Base-by-base conservation (phyloP, 192 early-diverging fungal genomes). In the Backusella parvicylindrica region DNA sequence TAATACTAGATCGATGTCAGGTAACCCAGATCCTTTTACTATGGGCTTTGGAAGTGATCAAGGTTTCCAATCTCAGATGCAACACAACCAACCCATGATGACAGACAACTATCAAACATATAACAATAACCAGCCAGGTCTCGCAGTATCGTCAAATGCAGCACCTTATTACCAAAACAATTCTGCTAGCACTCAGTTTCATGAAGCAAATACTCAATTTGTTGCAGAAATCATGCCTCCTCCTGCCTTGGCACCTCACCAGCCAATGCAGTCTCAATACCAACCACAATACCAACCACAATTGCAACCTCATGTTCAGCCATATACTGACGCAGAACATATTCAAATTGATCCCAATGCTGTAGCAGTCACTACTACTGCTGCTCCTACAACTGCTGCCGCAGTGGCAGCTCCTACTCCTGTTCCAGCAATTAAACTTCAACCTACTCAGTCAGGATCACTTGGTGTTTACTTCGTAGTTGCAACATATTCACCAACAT, bases 391-490 rank as follows among this genome's bases (percentile, higher is more conserved):
- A 21, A 50, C 41, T 38, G 47, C 68, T 21, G 75, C 21, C 15
- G 26, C 28, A 38, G 6, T 23, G 47, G 21, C 75, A 30, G 38
- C 28, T 31, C 37, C 49, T 16, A 9, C 60, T 23, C 40, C 64
- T 43, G 33, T 23, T 26, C 38, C 43, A 28, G 43, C 64, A 37
- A 73, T 60, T n/a, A 43, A 30, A 68, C 47, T 64, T 18, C 12
- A 32, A 49, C 40, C 75, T 41, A 71, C 69, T 12, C 68, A 70
- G 15, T 75, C 81, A 40, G 80, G 82, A 30, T 83, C 86, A n/a
- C 12, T 89, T 15, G 88, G 88, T 63, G 80, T 83, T 12, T 89
- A 79, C 41, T 78, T 37, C 28, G 86, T 86, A 18, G 72, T 81
- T 2, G 71, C 81, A 7, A 86, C 84, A 16, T 87, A 87, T 64